Base-by-base conservation (phyloP, 306 rosid genomes). In the Cicer cuneatum region DNA sequence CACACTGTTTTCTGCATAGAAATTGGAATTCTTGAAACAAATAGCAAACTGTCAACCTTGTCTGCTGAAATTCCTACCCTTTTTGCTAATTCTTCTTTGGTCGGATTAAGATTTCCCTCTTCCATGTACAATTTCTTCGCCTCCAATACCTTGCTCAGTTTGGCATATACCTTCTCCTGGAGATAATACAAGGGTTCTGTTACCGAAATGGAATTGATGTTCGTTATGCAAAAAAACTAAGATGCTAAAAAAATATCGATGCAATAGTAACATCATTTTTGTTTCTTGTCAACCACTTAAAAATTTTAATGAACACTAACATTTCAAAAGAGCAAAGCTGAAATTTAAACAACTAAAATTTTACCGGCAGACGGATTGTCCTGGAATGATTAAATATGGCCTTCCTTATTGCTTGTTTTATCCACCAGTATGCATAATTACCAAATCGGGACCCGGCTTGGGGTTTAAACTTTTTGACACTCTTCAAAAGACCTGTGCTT, bases 401-500 rank as follows among this genome's bases (percentile, higher is more conserved):
- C 81, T 88, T 90, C 85, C 92, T 85, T 58, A 88, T 78, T 33
- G 87, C 59, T 78, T 90, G 92, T 79, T 86, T 90, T 76, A 92
- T 89, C 96, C 98, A 92, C 90, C 90, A 93, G 60, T 85, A 93
- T 49, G 98, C 93, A 67, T 91, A 93, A 76, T 80, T 86, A 62
- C 84, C 87, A 74, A 91, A 91, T 16, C 97, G 93, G 81, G 88
- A 87, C 78, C 94, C 96, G 21, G 79, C 88, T 82, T 74, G 88
- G 71, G 94, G 96, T 81, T 86, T 89, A 86, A 91, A 91, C 82
- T 89, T 93, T 82, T 89, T 89, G 6, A 93, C 81, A 71, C 96
- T 91, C 87, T 78, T 93, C 93, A 89, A 86, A 52, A 93, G 97
- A 64, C 98, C 98, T 88, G 85, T 75, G 78, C 97, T 89, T 82